A percentile compares a stretch with the other conserved stretches of the same genome.
These are phyloP conservation scores for Pseudozyma thailandica DNA, from an alignment of 1,284 basidiomycete species.

Conservation along the genomic window DNA sequence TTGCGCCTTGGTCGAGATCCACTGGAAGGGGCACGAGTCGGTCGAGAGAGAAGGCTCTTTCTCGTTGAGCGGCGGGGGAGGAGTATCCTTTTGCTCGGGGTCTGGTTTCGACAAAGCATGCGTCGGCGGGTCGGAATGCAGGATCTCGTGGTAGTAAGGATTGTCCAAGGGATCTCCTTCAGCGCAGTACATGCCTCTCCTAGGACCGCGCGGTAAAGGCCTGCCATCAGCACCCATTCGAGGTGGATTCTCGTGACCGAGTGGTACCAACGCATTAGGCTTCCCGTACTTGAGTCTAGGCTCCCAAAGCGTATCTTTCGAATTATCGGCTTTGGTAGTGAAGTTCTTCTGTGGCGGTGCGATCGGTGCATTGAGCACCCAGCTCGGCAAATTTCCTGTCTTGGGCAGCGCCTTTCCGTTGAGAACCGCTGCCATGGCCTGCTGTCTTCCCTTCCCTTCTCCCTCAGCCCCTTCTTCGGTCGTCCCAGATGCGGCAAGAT, in stretches of 20 bases:
- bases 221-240: constrained; percentile 18
- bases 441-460: constrained; percentile 4
- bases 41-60: constrained; percentile 71
- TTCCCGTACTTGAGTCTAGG: constrained; percentile 58
- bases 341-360: constrained; percentile 61
- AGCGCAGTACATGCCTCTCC: constrained; percentile 62
- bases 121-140: constrained; percentile 54
- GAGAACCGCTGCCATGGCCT: constrained; percentile 31
- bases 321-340: constrained; percentile 62
- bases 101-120: constrained; percentile 61
- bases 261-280: constrained; percentile 60
- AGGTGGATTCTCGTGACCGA: constrained; percentile 35
- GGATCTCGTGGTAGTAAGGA: constrained; percentile 64
- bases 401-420: constrained; percentile 44
- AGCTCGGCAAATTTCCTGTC: constrained; percentile 52
- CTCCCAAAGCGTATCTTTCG: constrained; percentile 46
- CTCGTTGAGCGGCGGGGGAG: constrained; percentile 53
- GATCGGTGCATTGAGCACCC: constrained; percentile 62
- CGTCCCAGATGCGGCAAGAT: constrained; percentile 6
- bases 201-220: constrained; percentile 25
- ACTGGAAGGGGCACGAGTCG: constrained; percentile 78
- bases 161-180: constrained; percentile 64
- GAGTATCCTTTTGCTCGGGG: constrained; percentile 16
- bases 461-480: neutral
- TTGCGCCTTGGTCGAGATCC: constrained; percentile 75